Base-by-base conservation (phyloP, 345 rosid species). In the Streptanthus diversifolius region DNA sequence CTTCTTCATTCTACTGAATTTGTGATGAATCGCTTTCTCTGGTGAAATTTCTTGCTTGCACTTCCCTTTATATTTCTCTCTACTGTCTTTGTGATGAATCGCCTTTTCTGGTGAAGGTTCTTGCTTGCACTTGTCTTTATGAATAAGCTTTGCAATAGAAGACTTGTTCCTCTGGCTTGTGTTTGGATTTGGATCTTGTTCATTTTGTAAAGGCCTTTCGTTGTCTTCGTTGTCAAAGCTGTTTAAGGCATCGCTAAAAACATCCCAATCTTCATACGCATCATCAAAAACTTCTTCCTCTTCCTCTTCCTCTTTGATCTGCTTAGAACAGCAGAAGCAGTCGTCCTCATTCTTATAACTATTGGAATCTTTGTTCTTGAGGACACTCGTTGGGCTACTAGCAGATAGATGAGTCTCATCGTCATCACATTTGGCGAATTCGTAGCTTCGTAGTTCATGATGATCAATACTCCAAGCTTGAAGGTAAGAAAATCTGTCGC, bases 181-280 rank as follows among this genome's bases (percentile, higher is more conserved):
- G 36, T 14, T 37, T 59, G 72, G 33, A 45, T 36, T 69, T 19
- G 71, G 39, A 71, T 45, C 51, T 60, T 33, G 54, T 37, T 41
- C 57, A 48, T 51, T 65, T 59, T 12, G 72, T 61, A 0, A 61
- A 64, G 78, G 52, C 8, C 32, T 63, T 15, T 35, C 69, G 37
- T 45, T 22, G 37, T 13, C 32, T 3, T 43, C 75, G 22, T 59
- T 70, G 10, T 63, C 66, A 72, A 73, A 72, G 3, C 24, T 54
- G 65, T 39, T 63, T n/a, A 78, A 63, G 8, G 84, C 87, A 66
- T 82, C 83, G 0, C 63, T 73, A 59, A 82, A 39, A 9, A 51
- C 73, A 21, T 84, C 87, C 66, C 64, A 82, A 30, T 75, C 75
- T 27, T 84, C 87, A 35, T 36, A 17, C 44, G 81, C 80, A 40